Conservation (phyloP, 2,329 filamentous ascomycete species). For the Alternaria sp. region DNA sequence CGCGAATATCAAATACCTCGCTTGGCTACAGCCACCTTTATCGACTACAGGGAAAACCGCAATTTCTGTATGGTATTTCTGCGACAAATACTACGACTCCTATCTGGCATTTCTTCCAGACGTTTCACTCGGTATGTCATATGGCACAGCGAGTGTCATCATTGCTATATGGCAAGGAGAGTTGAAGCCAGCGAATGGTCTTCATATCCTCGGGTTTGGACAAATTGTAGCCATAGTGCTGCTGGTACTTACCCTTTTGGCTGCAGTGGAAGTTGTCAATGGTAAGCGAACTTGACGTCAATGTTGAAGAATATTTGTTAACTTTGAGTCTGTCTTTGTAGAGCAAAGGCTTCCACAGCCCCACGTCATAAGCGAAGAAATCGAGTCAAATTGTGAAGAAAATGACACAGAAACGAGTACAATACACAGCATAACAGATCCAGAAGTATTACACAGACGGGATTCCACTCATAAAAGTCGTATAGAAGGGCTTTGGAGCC, state of each 20-base stretch:
- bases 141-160: neutral
- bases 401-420: too few relatives aligned
- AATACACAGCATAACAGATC: too few relatives aligned
- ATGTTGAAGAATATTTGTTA: too few relatives aligned
- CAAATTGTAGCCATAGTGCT: conserved; percentile 18
- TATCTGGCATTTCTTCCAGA: neutral
- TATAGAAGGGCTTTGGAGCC: too few relatives aligned
- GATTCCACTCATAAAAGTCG: too few relatives aligned
- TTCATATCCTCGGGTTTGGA: conserved; percentile 16
- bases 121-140: neutral
- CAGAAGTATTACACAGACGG: too few relatives aligned
- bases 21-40: neutral
- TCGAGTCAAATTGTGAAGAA: too few relatives aligned
- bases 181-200: neutral
- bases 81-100: neutral
- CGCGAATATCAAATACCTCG: neutral
- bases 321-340: too few relatives aligned
- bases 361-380: too few relatives aligned
- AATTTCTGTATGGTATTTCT: neutral
- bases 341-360: too few relatives aligned
- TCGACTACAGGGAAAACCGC: too few relatives aligned
- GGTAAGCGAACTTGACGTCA: too few relatives aligned
- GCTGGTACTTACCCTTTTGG: conserved; percentile 5
- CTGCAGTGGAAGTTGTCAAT: conserved; percentile 12
- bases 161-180: neutral